Base-by-base conservation (phyloP, 2,329 filamentous ascomycete species). In the Cladorrhinum sp. region DNA sequence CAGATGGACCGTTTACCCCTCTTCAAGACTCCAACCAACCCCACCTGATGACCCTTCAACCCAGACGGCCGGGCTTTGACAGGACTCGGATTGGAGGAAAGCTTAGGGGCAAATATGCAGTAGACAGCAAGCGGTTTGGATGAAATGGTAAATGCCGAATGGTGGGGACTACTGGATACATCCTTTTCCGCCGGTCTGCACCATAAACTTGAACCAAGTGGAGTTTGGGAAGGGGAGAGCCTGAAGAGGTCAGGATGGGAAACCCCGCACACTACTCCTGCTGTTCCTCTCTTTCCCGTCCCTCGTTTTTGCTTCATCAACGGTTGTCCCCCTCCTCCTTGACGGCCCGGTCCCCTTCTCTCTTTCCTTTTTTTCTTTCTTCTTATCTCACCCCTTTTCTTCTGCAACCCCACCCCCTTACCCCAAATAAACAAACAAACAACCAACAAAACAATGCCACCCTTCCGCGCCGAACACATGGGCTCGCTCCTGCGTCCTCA, bases 391-490 rank as follows among this genome's bases (percentile, higher is more conserved):
- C 25, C 25, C 25, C 36, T 41, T 41, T 41, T 7, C 13, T 41
- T 41, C 6, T 41, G 36, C 29, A 20, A 36, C 29, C 20, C 20
- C 48, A 25, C 16, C 36, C 49, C 20, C 36, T 45, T 18, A 57
- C 24, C 48, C 41, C 13, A 9, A n/a, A 29, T 27, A 29, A 18
- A 13, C 48, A n/a, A 7, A 9, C 59, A 64, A 32, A 1, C n/a
- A n/a, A n/a, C n/a, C n/a, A n/a, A n/a, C n/a, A n/a, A n/a, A n/a
- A n/a, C n/a, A n/a, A 73, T 73, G 70, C 68, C 72, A 29, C 72
- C 72, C 2, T 74, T 74, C 63, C 72, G 72, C 60, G 72, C 71
- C 54, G 73, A 74, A 66, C 72, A 74, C 60, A 68, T 74, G 68
- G 73, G 72, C 66, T 74, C 72, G 32, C 72, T 74, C 50, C 67